A percentile compares a stretch with the other conserved stretches of the same genome.
Conservation (phyloP, 805 yeast genomes). For the Wickerhamiella azymoides region DNA sequence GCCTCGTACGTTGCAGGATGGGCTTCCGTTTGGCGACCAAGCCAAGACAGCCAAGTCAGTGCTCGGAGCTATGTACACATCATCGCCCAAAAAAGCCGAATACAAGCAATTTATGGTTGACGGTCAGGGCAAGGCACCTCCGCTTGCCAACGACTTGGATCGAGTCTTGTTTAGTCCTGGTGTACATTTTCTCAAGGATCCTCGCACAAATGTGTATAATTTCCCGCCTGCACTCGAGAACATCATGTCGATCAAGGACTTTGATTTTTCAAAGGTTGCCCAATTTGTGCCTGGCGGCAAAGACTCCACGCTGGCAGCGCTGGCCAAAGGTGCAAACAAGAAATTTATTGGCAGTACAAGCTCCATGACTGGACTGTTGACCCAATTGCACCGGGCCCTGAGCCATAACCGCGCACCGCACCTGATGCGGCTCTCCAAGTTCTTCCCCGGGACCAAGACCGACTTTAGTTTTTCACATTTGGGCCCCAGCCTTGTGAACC, state of each 20-base stretch:
- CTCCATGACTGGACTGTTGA: slow-evolving; percentile 63
- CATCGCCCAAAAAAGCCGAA: not conserved
- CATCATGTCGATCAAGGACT: slow-evolving; percentile 50
- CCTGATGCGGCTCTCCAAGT: slow-evolving; percentile 32
- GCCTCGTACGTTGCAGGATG: not conserved
- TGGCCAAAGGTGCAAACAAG: slow-evolving; percentile 30
- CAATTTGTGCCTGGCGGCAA: slow-evolving; percentile 53
- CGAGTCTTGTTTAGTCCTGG: slow-evolving; percentile 69
- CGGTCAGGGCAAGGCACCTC: slow-evolving; percentile 33
- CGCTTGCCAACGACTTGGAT: slow-evolving; percentile 50
- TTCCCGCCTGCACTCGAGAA: slow-evolving; percentile 46
- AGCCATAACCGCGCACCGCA: slow-evolving; percentile 47
- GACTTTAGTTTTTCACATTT: slow-evolving; percentile 34
- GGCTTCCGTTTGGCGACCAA: not conserved
- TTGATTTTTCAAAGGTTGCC: slow-evolving; percentile 44
- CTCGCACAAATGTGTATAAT: slow-evolving; percentile 59
- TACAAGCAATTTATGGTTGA: slow-evolving; percentile 12
- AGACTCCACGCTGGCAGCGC: slow-evolving; percentile 38
- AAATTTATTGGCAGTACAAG: slow-evolving; percentile 70
- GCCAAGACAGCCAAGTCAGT: not conserved
- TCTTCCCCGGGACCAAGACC: slow-evolving; percentile 27
- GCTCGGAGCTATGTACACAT: not conserved
- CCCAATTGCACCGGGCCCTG: slow-evolving; percentile 60
- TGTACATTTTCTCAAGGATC: slow-evolving; percentile 64
- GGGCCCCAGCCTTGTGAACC: slow-evolving; percentile 41